A percentile compares a stretch with the other conserved stretches of the same genome.
Conservation (phyloP, 768 basidiomycete species). For the Floccularia luteovirens region DNA sequence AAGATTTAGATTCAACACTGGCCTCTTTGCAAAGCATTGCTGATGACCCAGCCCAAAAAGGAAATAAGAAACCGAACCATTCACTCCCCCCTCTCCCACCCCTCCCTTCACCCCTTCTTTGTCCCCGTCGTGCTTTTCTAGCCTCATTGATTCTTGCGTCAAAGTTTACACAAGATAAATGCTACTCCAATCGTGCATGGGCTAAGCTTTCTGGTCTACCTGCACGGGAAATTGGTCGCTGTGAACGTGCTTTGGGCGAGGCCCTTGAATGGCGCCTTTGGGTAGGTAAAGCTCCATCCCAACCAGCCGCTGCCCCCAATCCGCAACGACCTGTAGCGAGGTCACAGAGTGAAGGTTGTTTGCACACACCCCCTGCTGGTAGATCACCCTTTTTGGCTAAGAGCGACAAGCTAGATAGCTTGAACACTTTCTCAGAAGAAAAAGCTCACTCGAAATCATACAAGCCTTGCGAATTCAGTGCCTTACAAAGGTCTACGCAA, state of each 20-base stretch:
- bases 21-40: constrained; percentile 2
- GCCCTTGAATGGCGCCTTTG: constrained; percentile 89
- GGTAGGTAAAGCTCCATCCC: constrained; percentile 63
- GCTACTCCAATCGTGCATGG: constrained; percentile 93
- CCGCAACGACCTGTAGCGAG: constrained; percentile 32
- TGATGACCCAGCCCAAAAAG: background rate
- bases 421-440: constrained; percentile 2
- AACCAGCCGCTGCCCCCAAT: constrained; percentile 13
- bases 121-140: constrained; percentile 84
- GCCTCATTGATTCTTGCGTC: constrained; percentile 84
- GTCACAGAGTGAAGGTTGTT: constrained; percentile 42
- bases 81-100: constrained; percentile 18
- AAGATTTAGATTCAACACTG: constrained; percentile 9
- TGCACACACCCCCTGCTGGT: constrained; percentile 11
- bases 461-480: no score
- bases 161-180: constrained; percentile 91
- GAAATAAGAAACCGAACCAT: constrained; percentile 7
- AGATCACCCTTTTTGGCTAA: constrained; percentile 16
- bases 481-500: constrained; percentile 34
- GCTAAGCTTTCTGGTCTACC: constrained; percentile 87
- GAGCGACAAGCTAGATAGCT: constrained; percentile 7
- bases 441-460: no score
- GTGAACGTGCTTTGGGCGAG: constrained; percentile 82
- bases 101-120: constrained; percentile 77
- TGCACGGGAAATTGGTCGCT: constrained; percentile 78